These are phyloP conservation scores for Pseudoturritis turrita DNA, from an alignment of 345 rosid genomes.

Conservation along the genomic window DNA sequence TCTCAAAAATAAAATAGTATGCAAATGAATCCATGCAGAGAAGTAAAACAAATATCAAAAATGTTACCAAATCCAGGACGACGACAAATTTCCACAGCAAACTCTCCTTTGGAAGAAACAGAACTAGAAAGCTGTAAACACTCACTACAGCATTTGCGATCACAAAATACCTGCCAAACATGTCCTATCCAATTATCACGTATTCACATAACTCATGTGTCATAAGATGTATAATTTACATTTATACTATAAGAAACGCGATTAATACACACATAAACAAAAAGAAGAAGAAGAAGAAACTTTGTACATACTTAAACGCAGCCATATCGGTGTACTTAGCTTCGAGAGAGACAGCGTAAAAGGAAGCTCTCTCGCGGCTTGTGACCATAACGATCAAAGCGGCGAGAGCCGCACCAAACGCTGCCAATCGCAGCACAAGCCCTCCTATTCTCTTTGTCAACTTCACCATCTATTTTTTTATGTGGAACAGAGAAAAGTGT, in stretches of 20 bases:
- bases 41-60: neutral
- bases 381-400: constrained; percentile 72
- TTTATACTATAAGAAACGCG: neutral
- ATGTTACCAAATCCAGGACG: constrained; percentile 57
- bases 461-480: constrained; percentile 34
- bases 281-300: neutral
- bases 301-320: constrained; percentile 52
- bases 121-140: constrained; percentile 54
- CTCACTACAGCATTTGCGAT: constrained; percentile 56
- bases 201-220: neutral
- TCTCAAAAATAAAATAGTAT: neutral
- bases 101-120: constrained; percentile 58
- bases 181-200: neutral
- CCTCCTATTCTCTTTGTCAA: constrained; percentile 40
- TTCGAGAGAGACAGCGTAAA: constrained; percentile 44
- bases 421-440: constrained; percentile 51
- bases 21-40: neutral
- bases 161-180: constrained; percentile 61
- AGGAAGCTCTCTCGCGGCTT: constrained; percentile 48
- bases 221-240: neutral
- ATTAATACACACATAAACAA: neutral
- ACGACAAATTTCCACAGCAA: constrained; percentile 58
- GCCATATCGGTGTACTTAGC: constrained; percentile 63
- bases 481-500: neutral
- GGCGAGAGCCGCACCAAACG: constrained; percentile 52